Evolutionary conservation across 768 basidiomycete species (phyloP).

Genomic region (Russula compacta): DNA sequence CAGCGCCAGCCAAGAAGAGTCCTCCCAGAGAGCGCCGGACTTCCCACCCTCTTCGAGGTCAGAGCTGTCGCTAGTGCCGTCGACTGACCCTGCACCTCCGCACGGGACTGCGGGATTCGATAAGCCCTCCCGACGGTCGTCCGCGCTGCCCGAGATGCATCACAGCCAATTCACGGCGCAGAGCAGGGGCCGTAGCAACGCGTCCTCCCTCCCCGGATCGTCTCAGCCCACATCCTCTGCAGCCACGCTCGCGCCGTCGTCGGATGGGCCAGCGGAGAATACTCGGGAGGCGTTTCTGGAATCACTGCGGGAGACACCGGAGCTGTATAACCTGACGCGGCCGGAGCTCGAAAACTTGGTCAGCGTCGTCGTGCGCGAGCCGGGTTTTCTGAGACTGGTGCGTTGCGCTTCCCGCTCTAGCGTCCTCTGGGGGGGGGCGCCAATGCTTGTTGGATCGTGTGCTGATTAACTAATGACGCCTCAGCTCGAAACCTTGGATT

Average conservation of each 20-base stretch:
- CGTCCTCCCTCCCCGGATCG: conserved; percentile 5
- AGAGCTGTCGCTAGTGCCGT: conserved; percentile 5
- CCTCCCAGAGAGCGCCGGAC: background rate
- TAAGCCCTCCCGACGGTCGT: background rate
- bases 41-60: conserved; percentile 6
- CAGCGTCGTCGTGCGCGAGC: conserved; percentile 55
- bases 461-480: background rate
- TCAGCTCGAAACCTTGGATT: conserved; percentile 42
- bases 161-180: background rate
- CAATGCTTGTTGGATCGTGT: background rate
- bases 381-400: conserved; percentile 73
- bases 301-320: conserved; percentile 36
- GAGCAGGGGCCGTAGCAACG: background rate
- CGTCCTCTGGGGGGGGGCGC: background rate
- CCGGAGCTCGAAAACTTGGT: conserved; percentile 48
- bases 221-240: conserved; percentile 10
- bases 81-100: background rate
- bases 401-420: conserved; percentile 8
- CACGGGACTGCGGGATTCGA: background rate
- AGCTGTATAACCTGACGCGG: conserved; percentile 46
- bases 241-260: background rate
- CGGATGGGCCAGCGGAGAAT: conserved; percentile 6
- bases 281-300: conserved; percentile 26
- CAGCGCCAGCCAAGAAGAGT: background rate
- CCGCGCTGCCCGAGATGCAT: background rate